These are phyloP conservation scores for Monilinia laxa DNA, from an alignment of 2,329 filamentous ascomycete species.

Conservation along the genomic window DNA sequence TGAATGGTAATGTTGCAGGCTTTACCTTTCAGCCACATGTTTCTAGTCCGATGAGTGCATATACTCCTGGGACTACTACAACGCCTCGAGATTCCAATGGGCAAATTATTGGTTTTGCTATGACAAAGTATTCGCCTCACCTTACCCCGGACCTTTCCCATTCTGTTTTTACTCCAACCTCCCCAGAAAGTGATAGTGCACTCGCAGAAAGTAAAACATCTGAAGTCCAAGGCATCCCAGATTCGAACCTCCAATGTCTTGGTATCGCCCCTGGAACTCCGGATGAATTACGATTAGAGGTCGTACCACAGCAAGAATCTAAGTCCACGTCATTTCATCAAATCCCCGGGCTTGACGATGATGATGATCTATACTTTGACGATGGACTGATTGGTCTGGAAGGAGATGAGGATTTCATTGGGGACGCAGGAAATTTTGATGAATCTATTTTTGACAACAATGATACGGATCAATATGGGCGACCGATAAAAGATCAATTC, in stretches of 20 bases:
- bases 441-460: constrained; percentile 72
- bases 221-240: not conserved
- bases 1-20: constrained; percentile 29
- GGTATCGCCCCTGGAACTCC: constrained; percentile 29
- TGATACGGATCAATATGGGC: constrained; percentile 61
- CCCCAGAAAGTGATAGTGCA: constrained; percentile 23
- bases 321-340: constrained; percentile 23
- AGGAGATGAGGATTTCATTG: constrained; percentile 45
- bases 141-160: constrained; percentile 12
- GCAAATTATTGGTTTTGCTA: constrained; percentile 56
- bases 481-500: constrained; percentile 50
- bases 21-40: constrained; percentile 46
- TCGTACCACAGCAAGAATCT: constrained; percentile 14
- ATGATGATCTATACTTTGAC: constrained; percentile 60
- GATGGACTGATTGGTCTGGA: constrained; percentile 61
- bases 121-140: constrained; percentile 38
- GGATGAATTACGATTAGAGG: constrained; percentile 4
- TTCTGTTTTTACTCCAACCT: constrained; percentile 27
- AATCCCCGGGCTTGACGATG: constrained; percentile 38
- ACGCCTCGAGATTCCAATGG: constrained; percentile 58
- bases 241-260: constrained; percentile 27
- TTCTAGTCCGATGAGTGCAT: constrained; percentile 53
- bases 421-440: constrained; percentile 61
- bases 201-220: constrained; percentile 13
- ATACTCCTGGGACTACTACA: constrained; percentile 46